Conservation (phyloP, 2,329 filamentous ascomycete genomes). For the Fusarium fujikuroi region DNA sequence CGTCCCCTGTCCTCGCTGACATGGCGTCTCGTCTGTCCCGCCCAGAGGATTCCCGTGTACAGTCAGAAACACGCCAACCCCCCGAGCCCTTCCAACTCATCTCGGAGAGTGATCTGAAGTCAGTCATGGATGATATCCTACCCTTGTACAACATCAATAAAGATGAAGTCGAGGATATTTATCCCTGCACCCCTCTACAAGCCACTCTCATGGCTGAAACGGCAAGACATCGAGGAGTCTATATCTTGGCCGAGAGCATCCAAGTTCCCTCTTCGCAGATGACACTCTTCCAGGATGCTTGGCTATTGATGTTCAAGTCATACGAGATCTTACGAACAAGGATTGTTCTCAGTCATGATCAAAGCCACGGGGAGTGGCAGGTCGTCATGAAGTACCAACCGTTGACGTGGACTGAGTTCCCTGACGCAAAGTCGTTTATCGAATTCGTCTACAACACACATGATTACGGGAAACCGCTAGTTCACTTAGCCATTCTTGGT, state of each 20-base stretch:
- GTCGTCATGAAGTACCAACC: neutral
- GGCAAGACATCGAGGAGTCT: neutral
- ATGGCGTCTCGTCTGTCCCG: neutral
- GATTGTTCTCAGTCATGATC: neutral
- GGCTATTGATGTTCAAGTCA: neutral
- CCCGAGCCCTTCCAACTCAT: neutral
- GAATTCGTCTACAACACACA: neutral
- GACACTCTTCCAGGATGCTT: neutral
- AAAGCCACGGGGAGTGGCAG: neutral
- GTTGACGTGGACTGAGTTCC: neutral
- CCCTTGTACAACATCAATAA: neutral
- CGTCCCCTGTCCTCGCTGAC: neutral
- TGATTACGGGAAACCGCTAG: neutral
- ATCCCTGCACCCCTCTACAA: neutral
- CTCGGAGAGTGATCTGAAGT: neutral
- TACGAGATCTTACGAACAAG: neutral
- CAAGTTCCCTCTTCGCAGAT: neutral
- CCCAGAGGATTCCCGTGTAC: too few relatives aligned
- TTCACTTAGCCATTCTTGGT: neutral
- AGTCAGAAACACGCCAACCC: too few relatives aligned
- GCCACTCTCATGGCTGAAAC: neutral
- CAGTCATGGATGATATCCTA: neutral
- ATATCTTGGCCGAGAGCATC: neutral
- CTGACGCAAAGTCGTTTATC: neutral
- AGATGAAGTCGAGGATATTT: neutral